Percentiles rank a stretch among this genome's conserved stretches.
These are phyloP conservation scores for Dipodascus albidus DNA, from an alignment of 805 yeast genomes.

Conservation along the genomic window DNA sequence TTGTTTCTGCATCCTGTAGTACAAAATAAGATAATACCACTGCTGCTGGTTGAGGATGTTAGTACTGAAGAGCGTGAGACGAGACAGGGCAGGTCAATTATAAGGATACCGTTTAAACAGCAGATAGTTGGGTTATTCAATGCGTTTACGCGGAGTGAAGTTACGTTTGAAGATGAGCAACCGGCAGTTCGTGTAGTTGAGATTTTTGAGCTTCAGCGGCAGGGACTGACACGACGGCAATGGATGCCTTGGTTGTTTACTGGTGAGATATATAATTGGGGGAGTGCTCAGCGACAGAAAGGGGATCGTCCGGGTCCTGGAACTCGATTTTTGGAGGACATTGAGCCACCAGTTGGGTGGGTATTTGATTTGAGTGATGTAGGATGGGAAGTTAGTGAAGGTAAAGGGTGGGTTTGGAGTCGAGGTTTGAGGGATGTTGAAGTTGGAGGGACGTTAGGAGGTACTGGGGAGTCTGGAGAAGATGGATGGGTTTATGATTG, in stretches of 20 bases:
- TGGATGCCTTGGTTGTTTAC: conserved; percentile 58
- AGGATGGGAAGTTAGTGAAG: conserved; percentile 56
- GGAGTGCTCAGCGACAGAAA: conserved; percentile 34
- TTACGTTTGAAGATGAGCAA: conserved; percentile 56
- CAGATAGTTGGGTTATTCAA: conserved; percentile 26
- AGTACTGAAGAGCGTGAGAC: neutral
- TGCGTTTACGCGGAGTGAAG: conserved; percentile 33
- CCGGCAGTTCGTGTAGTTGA: conserved; percentile 51
- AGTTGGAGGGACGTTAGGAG: conserved; percentile 13
- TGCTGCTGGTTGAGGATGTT: neutral
- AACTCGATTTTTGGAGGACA: conserved; percentile 38
- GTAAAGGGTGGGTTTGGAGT: conserved; percentile 39
- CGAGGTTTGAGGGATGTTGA: conserved; percentile 28
- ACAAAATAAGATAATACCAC: neutral
- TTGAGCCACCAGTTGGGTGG: conserved; percentile 68
- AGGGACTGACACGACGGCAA: conserved; percentile 43
- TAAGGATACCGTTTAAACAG: conserved; percentile 12
- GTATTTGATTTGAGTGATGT: conserved; percentile 41
- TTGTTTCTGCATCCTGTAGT: neutral
- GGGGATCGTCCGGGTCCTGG: conserved; percentile 54
- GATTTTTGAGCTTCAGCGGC: conserved; percentile 63
- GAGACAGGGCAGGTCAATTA: neutral
- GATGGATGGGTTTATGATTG: conserved; percentile 31
- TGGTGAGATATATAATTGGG: conserved; percentile 39
- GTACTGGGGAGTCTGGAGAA: conserved; percentile 18